Evolutionary conservation across 2,329 filamentous ascomycete species (phyloP), one percentile per base, ranked within the genome.

Genomic region (Metarhizium rileyi): DNA sequence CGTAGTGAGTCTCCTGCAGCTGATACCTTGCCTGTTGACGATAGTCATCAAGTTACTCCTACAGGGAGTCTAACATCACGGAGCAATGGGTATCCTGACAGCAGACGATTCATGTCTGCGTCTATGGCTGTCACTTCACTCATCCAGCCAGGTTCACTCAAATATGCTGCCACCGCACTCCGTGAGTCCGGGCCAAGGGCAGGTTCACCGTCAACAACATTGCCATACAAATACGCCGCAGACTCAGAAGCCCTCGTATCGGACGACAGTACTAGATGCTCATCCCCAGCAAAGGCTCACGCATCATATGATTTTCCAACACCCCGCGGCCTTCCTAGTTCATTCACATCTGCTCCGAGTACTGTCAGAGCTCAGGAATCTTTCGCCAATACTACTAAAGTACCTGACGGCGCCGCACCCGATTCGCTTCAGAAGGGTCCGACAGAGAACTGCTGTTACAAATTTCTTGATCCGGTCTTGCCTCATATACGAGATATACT

Each of bases 401-500:
- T 40, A 5, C 53, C 50, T 16, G 55, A 57, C 43, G 56, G 50
- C 8, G 47, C 55, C 22, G 50, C 50, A 18, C 50, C 56, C 7
- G 58, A 60, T 46, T 57, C 59, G 10, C 51, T 61, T 4, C 57
- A 60, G 36, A 57, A 55, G 23, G 59, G 56, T 2, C 59, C 60
- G 7, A 58, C 60, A 3, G 59, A 60, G 14, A 58, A 65, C n/a
- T 67, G 63, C 49, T 63, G 59, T n/a, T 72, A 72, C 51, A 60
- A 56, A 22, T 72, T 70, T 45, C 65, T 74, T 2, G 61, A 68
- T 4, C 65, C 68, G 0, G 56, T 75, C 1, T 53, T 74, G 18
- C 69, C 67, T 0, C 63, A 63, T 27, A 59, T 74, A 4, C 52
- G 62, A 22, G 61, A 64, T 41, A 67, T 71, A 43, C 61, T 75